phyloP scores from a whole-genome alignment of 169 alveolate species.

The Plasmodium relictum region DNA sequence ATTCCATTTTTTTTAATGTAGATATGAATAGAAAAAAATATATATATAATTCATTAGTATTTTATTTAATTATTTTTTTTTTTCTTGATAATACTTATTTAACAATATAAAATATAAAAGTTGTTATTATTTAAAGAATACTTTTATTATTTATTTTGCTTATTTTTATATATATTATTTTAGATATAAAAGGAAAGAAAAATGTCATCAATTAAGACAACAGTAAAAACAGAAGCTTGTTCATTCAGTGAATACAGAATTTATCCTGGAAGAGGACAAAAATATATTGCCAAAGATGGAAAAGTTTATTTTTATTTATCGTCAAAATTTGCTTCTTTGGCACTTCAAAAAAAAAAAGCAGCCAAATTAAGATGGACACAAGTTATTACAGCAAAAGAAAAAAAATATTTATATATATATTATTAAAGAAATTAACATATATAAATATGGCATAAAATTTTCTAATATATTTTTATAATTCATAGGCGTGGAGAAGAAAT shows the following conservation, averaged over 20 bases:
- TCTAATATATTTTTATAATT: neutral
- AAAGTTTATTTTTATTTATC: constrained; percentile 92
- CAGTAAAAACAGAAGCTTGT: constrained; percentile 97
- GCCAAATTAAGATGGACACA: constrained; percentile 97
- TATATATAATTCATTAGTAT: no score
- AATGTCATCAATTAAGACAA: constrained; percentile 89
- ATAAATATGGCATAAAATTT: neutral
- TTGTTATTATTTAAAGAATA: no score
- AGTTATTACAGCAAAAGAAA: constrained; percentile 36
- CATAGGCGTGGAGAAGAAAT: constrained; percentile 96
- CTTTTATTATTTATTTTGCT: no score
- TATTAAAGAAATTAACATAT: neutral
- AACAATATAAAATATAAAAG: no score
- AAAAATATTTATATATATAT: neutral
- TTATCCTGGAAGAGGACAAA: constrained; percentile 98
- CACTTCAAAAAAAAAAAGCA: constrained; percentile 95
- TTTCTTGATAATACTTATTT: no score
- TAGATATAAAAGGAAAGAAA: neutral
- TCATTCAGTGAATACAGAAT: constrained; percentile 97
- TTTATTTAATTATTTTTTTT: no score
- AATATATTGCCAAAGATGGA: constrained; percentile 97
- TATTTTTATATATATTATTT: neutral
- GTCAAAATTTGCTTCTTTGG: constrained; percentile 94
- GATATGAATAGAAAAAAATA: no score
- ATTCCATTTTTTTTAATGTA: no score